phyloP scores from a whole-genome alignment of 2,329 filamentous ascomycete genomes.

The Coleophoma eucalyptorum region DNA sequence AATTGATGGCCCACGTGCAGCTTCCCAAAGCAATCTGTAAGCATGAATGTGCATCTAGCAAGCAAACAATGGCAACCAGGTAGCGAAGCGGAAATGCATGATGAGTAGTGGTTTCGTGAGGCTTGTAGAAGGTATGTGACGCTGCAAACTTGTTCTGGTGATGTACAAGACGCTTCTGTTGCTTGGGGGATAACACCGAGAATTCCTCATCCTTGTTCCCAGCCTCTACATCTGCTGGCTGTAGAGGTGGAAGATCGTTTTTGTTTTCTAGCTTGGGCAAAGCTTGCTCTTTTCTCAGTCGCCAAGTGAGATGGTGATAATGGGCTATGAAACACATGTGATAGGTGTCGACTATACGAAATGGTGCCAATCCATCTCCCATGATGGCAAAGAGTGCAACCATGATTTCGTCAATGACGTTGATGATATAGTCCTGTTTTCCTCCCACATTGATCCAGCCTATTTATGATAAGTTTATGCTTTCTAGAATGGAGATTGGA shows the following conservation, averaged over 20 bases:
- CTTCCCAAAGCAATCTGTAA: constrained; percentile 78
- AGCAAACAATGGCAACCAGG: constrained; percentile 72
- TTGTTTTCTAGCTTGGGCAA: constrained; percentile 51
- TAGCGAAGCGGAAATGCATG: constrained; percentile 72
- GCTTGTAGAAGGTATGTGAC: constrained; percentile 86
- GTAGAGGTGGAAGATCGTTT: neutral
- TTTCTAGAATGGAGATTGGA: too few relatives aligned
- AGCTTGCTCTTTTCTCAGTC: constrained; percentile 49
- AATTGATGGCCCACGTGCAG: constrained; percentile 75
- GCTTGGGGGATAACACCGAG: constrained; percentile 59
- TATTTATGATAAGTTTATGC: neutral
- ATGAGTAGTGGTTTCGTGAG: constrained; percentile 80
- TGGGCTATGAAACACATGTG: constrained; percentile 67
- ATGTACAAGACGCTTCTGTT: constrained; percentile 68
- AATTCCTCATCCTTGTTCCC: constrained; percentile 41
- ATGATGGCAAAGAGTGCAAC: constrained; percentile 69
- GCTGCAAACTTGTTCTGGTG: constrained; percentile 78
- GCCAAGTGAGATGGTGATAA: constrained; percentile 61
- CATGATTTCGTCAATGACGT: constrained; percentile 67
- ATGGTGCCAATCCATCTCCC: constrained; percentile 69
- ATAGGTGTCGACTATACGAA: constrained; percentile 78
- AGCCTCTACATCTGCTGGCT: constrained; percentile 32
- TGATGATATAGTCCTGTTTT: constrained; percentile 64
- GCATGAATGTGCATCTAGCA: constrained; percentile 75
- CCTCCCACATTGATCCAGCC: constrained; percentile 78